Percentiles rank a stretch among this genome's conserved stretches.
These are phyloP conservation scores for Stemphylium vesicarium DNA, from an alignment of 2,329 filamentous ascomycete genomes.

Conservation along the genomic window DNA sequence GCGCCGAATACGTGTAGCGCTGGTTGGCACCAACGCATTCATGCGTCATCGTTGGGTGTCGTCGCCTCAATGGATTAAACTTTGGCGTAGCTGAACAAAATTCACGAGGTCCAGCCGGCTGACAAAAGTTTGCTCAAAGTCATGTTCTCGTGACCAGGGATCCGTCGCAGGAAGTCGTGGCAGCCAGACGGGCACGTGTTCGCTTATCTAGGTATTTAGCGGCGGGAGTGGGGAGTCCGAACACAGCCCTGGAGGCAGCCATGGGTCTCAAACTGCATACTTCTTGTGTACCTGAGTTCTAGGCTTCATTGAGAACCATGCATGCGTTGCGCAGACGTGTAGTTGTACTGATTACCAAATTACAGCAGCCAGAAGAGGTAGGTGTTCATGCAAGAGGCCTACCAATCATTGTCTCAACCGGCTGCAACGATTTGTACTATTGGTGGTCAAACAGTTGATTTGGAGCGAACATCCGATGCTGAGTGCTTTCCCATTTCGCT, in stretches of 20 bases:
- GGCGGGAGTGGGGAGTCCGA: not conserved
- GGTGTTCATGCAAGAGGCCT: no score
- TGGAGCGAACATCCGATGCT: not conserved
- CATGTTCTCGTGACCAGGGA: not conserved
- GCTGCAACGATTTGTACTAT: no score
- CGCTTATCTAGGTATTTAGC: not conserved
- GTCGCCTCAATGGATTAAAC: not conserved
- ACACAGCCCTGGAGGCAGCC: not conserved
- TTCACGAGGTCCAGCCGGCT: not conserved
- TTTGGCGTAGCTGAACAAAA: not conserved
- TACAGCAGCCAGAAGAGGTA: no score
- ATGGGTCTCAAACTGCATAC: not conserved
- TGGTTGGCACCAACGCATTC: not conserved
- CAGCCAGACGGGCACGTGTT: not conserved
- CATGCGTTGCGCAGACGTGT: no score
- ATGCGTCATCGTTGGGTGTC: not conserved
- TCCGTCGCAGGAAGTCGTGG: not conserved
- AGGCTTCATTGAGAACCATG: no score
- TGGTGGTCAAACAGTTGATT: not conserved
- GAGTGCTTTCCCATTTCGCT: not conserved
- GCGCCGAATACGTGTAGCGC: conserved; percentile 4
- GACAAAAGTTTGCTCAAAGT: not conserved
- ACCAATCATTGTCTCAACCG: no score
- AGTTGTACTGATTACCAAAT: no score
- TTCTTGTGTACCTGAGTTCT: no score